Evolutionary conservation across 2,329 filamentous ascomycete species (phyloP).

Genomic region (Chrysosphaeria jannelii): DNA sequence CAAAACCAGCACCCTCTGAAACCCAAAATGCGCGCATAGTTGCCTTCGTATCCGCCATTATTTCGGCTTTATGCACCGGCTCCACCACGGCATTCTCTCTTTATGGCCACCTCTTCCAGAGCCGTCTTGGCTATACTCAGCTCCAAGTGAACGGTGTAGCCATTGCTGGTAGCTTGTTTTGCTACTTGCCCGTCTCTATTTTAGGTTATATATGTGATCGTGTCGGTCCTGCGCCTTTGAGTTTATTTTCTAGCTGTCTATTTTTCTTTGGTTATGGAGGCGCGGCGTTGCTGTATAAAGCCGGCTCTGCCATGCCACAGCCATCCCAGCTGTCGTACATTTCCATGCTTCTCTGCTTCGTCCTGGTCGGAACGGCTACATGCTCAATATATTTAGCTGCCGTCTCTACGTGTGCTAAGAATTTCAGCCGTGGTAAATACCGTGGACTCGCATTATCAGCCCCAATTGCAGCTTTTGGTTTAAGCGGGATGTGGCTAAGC

Average conservation of each 20-base stretch:
- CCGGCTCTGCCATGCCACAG: slow-evolving; percentile 1
- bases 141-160: slow-evolving; percentile 75
- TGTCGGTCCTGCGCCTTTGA: slow-evolving; percentile 48
- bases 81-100: slow-evolving; percentile 84
- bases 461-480: slow-evolving; percentile 73
- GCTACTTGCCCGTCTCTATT: slow-evolving; percentile 76
- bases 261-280: slow-evolving; percentile 62
- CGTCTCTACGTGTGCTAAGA: slow-evolving; percentile 93
- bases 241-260: slow-evolving; percentile 37
- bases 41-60: slow-evolving; percentile 22
- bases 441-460: slow-evolving; percentile 68
- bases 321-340: slow-evolving; percentile 32
- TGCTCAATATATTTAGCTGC: slow-evolving; percentile 70
- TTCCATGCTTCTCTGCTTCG: slow-evolving; percentile 63
- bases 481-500: slow-evolving; percentile 89
- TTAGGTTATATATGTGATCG: slow-evolving; percentile 85
- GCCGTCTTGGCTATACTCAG: slow-evolving; percentile 62
- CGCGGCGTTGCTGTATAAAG: slow-evolving; percentile 48
- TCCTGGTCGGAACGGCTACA: slow-evolving; percentile 55
- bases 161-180: slow-evolving; percentile 58
- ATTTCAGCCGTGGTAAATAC: slow-evolving; percentile 71
- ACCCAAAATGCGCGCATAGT: too few relatives aligned
- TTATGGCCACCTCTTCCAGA: slow-evolving; percentile 74
- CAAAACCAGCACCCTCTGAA: too few relatives aligned
- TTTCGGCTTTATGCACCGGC: slow-evolving; percentile 46